These are phyloP conservation scores for Ceratobasidium sp. DNA, from an alignment of 1,284 basidiomycete species.

Conservation along the genomic window DNA sequence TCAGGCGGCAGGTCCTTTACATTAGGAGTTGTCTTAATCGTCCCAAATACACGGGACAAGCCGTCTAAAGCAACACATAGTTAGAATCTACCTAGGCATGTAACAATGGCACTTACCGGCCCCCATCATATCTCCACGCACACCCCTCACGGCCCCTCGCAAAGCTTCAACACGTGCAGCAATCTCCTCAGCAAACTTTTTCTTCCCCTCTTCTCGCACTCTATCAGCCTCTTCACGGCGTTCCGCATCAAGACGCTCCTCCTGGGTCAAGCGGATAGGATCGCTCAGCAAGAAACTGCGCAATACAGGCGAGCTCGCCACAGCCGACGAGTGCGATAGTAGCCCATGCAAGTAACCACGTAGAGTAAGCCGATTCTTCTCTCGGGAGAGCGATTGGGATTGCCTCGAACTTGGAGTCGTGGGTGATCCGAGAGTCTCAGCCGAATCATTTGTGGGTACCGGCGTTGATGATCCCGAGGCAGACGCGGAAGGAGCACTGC, in stretches of 20 bases:
- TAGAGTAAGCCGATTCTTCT: constrained; percentile 96
- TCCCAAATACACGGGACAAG: constrained; percentile 86
- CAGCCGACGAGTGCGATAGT: constrained; percentile 73
- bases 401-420: constrained; percentile 32
- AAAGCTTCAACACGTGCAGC: constrained; percentile 88
- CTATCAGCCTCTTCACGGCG: constrained; percentile 90
- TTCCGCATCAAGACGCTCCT: constrained; percentile 85
- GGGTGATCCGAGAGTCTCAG: constrained; percentile 47
- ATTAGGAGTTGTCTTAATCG: constrained; percentile 85
- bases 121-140: constrained; percentile 92
- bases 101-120: constrained; percentile 66
- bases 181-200: constrained; percentile 89
- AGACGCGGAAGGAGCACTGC: constrained; percentile 58
- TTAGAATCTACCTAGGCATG: constrained; percentile 46
- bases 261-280: constrained; percentile 76
- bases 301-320: constrained; percentile 88
- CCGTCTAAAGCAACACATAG: constrained; percentile 71
- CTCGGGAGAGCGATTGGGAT: constrained; percentile 71
- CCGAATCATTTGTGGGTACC: constrained; percentile 49
- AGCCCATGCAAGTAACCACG: constrained; percentile 91
- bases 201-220: constrained; percentile 89
- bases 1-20: constrained; percentile 86
- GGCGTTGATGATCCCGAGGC: constrained; percentile 53
- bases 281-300: constrained; percentile 87
- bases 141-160: constrained; percentile 84